These are phyloP conservation scores for Annulohypoxylon truncatum DNA, from an alignment of 2,329 filamentous ascomycete genomes.

Conservation along the genomic window DNA sequence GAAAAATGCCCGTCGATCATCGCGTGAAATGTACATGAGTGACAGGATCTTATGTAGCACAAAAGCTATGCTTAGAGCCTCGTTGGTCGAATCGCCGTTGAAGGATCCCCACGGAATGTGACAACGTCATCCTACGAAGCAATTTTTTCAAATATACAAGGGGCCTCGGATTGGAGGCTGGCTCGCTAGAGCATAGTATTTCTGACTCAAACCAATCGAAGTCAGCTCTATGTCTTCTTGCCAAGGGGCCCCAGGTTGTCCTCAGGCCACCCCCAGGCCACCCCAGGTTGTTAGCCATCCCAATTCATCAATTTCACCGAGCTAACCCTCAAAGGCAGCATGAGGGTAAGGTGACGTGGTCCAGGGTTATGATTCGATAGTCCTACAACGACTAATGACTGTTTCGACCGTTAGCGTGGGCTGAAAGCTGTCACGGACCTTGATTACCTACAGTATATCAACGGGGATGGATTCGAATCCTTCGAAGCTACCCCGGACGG, in stretches of 20 bases:
- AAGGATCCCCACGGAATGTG: constrained; percentile 24
- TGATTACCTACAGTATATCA: constrained; percentile 25
- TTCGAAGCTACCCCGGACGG: constrained; percentile 35
- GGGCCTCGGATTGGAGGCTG: constrained; percentile 15
- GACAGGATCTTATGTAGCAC: constrained; percentile 25
- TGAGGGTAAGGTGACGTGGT: constrained; percentile 30
- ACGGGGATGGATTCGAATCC: constrained; percentile 32
- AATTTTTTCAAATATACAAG: constrained; percentile 19
- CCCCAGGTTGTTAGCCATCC: constrained; percentile 12
- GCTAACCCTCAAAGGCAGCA: constrained; percentile 1
- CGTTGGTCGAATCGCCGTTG: constrained; percentile 20
- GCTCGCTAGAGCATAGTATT: constrained; percentile 29
- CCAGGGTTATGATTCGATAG: background rate
- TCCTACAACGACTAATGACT: constrained; percentile 1
- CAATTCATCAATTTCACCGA: background rate
- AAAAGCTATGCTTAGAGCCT: constrained; percentile 16
- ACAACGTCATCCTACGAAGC: constrained; percentile 30
- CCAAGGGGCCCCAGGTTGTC: constrained; percentile 14
- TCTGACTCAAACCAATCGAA: constrained; percentile 25
- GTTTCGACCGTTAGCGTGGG: background rate
- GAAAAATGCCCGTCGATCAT: constrained; percentile 36
- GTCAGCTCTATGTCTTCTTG: background rate
- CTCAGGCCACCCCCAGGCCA: no score
- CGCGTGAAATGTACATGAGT: constrained; percentile 28
- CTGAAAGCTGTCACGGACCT: constrained; percentile 11